Conservation (phyloP, 2,329 filamentous ascomycete genomes). For the Alternaria burnsii region DNA sequence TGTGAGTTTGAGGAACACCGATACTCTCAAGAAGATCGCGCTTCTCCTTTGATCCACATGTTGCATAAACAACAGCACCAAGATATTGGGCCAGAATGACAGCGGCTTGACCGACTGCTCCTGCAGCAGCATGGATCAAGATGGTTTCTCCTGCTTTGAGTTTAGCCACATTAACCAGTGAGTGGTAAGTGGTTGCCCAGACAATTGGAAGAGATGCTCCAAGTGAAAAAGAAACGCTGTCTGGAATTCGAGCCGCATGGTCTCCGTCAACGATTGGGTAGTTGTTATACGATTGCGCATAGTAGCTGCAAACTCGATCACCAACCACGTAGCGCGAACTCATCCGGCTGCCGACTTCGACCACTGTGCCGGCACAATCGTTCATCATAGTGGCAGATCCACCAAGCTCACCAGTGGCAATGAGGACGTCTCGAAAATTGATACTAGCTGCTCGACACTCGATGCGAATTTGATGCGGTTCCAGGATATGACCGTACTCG, state of each 20-base stretch:
- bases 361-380: no score
- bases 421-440: no score
- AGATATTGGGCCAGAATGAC: constrained; percentile 21
- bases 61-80: constrained; percentile 39
- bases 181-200: constrained; percentile 26
- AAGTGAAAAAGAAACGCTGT: constrained; percentile 18
- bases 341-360: no score
- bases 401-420: no score
- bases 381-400: no score
- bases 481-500: no score
- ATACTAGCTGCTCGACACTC: no score
- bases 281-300: no score
- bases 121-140: constrained; percentile 41
- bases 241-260: constrained; percentile 19
- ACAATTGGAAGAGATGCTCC: constrained; percentile 31
- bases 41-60: constrained; percentile 26
- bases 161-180: constrained; percentile 22
- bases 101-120: constrained; percentile 16
- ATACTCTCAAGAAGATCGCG: constrained; percentile 6
- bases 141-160: constrained; percentile 14
- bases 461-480: no score
- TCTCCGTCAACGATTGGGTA: constrained; percentile 25
- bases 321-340: no score
- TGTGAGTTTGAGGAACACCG: constrained; percentile 24
- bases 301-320: no score